These are phyloP conservation scores for Trypanosoma conorhini DNA, from an alignment of 208 protist species.

Conservation along the genomic window DNA sequence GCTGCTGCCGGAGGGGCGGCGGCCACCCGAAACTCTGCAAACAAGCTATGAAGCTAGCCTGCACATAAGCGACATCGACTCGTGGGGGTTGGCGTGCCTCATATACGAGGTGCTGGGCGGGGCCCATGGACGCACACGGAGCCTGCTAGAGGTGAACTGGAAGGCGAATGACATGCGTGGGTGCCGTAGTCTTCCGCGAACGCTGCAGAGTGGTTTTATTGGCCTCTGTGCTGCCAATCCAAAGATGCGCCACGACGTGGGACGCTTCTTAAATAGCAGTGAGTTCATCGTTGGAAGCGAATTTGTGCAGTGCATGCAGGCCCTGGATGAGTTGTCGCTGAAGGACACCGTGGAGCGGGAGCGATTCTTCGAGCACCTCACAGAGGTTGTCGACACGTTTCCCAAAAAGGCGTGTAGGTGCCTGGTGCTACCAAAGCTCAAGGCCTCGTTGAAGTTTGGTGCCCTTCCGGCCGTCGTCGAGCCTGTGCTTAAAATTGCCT, in stretches of 20 bases:
- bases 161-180: slow-evolving; percentile 28
- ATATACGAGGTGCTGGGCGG: slow-evolving; percentile 68
- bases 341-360: slow-evolving; percentile 64
- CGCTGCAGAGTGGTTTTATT: slow-evolving; percentile 50
- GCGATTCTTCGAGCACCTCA: slow-evolving; percentile 56
- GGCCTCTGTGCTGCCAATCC: slow-evolving; percentile 51
- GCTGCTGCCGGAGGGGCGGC: slow-evolving; percentile 38
- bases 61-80: slow-evolving; percentile 49
- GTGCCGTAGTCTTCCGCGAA: slow-evolving; percentile 44
- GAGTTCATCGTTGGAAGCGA: slow-evolving; percentile 60
- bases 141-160: slow-evolving; percentile 10
- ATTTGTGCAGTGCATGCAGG: slow-evolving; percentile 61
- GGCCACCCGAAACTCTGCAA: slow-evolving; percentile 36
- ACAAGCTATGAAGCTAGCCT: not conserved
- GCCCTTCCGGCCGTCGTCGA: slow-evolving; percentile 39
- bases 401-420: slow-evolving; percentile 56
- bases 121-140: slow-evolving; percentile 17
- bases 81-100: slow-evolving; percentile 79
- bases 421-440: slow-evolving; percentile 61
- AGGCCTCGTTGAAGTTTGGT: slow-evolving; percentile 54
- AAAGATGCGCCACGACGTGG: slow-evolving; percentile 43
- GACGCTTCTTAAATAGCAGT: slow-evolving; percentile 46
- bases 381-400: slow-evolving; percentile 41
- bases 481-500: slow-evolving; percentile 63
- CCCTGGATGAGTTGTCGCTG: slow-evolving; percentile 66